Base-by-base conservation (phyloP, 352 stramenopile species). In the Phytopythium chamaehyphon region DNA sequence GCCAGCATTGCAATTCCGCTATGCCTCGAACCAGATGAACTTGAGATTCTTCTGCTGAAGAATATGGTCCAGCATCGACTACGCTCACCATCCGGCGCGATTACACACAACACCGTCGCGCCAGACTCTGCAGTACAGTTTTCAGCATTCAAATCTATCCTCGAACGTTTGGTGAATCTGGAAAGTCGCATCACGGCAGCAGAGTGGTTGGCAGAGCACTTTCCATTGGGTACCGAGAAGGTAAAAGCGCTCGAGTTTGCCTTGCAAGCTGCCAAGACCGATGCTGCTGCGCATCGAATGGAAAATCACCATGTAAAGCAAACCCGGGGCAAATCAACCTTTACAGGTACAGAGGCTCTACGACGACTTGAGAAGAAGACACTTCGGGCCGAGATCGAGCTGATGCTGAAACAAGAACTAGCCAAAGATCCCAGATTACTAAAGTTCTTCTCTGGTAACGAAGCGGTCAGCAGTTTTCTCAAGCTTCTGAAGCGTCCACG, bases 31-130 rank as follows among this genome's bases (percentile, higher is more conserved):
- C 61, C 71, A 1, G 78, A 93, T 48, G 78, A 93, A 47, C 23
- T 90, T 16, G 67, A 86, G 51, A 91, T 93, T 65, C 43, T 90
- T 24, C 56, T 90, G 18, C 46, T 93, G 11, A 90, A 89, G 47
- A 86, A 77, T 38, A 73, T 90, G 59, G 67, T 93, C 16, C 46
- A 61, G 22, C 51, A 49, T 8, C 16, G 16, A 10, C 22, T 37
- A 11, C 10, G 11, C 5, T 33, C 28, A 33, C 5, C 9, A 33
- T 33, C 28, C 28, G 9, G 5, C 28, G 28, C 28, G 11, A 21
- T 39, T 26, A 35, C 23, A 15, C 19, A 49, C 2, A 44, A 6
- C 15, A 50, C 28, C 28, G 15, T 38, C 9, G 10, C 43, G 3
- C 8, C 21, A 15, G 15, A 10, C 7, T 50, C 44, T 6, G n/a